Evolutionary conservation across 2,329 filamentous ascomycete species (phyloP).

Genomic region (Pseudocercospora fijiensis): DNA sequence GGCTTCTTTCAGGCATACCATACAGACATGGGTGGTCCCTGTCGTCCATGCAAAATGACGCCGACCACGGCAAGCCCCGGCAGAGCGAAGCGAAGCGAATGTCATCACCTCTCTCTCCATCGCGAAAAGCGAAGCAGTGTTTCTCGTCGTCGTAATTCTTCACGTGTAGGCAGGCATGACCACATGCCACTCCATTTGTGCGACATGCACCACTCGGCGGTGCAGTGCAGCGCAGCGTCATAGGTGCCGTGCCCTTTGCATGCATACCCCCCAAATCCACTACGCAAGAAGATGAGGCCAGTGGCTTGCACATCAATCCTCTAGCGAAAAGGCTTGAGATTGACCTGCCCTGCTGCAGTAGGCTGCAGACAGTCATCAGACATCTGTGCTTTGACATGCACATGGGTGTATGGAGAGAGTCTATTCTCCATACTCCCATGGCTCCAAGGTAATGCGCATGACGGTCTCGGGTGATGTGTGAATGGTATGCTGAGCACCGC

Average conservation of each 20-base stretch:
- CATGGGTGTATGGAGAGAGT: background rate
- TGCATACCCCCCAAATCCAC: background rate
- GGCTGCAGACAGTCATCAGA: constrained; percentile 5
- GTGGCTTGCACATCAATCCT: constrained; percentile 5
- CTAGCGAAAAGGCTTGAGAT: background rate
- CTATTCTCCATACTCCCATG: no score
- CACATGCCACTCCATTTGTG: constrained; percentile 8
- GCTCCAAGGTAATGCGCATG: no score
- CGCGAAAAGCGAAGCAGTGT: background rate
- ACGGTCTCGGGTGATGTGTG: no score
- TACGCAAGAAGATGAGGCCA: background rate
- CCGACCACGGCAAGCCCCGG: background rate
- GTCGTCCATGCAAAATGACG: constrained; percentile 7
- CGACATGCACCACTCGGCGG: background rate
- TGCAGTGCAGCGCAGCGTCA: background rate
- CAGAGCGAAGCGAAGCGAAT: background rate
- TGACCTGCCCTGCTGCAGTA: constrained; percentile 1
- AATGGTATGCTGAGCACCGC: no score
- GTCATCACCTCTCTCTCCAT: background rate
- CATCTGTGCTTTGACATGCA: background rate
- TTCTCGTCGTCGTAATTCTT: background rate
- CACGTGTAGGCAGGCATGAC: constrained; percentile 7
- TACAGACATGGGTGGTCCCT: background rate
- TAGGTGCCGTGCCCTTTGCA: constrained; percentile 5
- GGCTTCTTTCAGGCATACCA: background rate